A percentile compares a stretch with the other conserved stretches of the same genome.
Conservation (phyloP, 139 green algal species). For the Raphidocelis subcapitata region DNA sequence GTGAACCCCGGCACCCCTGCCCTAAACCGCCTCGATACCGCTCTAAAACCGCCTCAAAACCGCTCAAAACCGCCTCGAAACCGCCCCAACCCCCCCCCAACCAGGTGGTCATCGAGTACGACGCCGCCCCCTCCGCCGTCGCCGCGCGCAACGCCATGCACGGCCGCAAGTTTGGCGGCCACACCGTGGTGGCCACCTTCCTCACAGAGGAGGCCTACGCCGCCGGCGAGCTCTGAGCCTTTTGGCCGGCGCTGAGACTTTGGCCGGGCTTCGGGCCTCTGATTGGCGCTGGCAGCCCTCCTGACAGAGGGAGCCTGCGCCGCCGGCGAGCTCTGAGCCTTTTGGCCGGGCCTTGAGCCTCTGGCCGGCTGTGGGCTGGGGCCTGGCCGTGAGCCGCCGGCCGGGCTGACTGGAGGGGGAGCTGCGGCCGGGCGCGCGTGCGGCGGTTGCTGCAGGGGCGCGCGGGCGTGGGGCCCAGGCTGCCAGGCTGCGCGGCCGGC, state of each 20-base stretch:
- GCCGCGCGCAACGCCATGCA: conserved; percentile 78
- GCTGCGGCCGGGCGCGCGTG: too few species aligned
- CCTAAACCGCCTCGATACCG: too few species aligned
- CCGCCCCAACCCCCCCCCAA: conserved; percentile 61
- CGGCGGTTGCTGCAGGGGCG: too few species aligned
- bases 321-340: conserved; percentile 10
- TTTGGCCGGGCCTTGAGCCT: too few species aligned
- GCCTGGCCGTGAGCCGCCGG: conserved; percentile 68
- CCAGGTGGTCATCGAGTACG: conserved; percentile 82
- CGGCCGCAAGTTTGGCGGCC: conserved; percentile 82
- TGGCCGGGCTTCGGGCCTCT: conserved; percentile 82
- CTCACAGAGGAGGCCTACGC: conserved; percentile 68
- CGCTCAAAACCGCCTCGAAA: conserved; percentile 15
- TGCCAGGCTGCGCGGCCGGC: too few species aligned
- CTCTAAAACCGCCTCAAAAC: neutral
- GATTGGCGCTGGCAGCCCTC: conserved; percentile 70
- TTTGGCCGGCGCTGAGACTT: too few species aligned
- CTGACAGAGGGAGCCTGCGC: conserved; percentile 68
- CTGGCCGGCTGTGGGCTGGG: conserved; percentile 83
- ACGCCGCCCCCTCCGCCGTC: conserved; percentile 53
- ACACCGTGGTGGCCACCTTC: conserved; percentile 71
- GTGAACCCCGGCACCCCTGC: too few species aligned
- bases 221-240: conserved; percentile 11
- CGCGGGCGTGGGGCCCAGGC: too few species aligned
- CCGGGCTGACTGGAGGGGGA: too few species aligned